Percentiles rank a stretch among this genome's conserved stretches.
Evolutionary conservation across 495 filamentous ascomycete species (phyloP).

Genomic region (Penicillium turbatum): DNA sequence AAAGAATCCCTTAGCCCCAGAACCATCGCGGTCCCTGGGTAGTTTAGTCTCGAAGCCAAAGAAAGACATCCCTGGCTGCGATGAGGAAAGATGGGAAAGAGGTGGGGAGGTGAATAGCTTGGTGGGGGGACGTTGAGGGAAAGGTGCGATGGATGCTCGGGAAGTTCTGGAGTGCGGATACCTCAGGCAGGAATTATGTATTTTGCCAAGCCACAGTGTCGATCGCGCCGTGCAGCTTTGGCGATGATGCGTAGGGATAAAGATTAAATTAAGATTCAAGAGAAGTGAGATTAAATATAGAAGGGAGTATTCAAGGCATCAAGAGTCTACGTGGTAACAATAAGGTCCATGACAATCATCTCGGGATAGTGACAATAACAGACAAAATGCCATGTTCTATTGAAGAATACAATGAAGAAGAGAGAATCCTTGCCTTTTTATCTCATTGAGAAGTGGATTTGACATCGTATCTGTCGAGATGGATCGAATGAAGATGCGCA

Average conservation of each 20-base stretch:
- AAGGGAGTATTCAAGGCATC: background rate
- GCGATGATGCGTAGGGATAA: background rate
- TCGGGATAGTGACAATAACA: background rate
- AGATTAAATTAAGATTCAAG: background rate
- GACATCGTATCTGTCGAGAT: background rate
- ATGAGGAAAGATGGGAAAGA: slow-evolving; percentile 11
- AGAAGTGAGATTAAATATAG: background rate
- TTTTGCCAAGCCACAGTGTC: slow-evolving; percentile 11
- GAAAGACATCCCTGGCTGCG: slow-evolving; percentile 59
- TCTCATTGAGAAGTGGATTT: background rate
- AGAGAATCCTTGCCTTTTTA: background rate
- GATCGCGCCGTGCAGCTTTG: slow-evolving; percentile 3
- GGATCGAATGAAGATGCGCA: background rate
- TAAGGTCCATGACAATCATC: background rate
- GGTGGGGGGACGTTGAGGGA: slow-evolving; percentile 18
- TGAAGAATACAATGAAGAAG: background rate
- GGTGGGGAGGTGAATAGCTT: slow-evolving; percentile 6
- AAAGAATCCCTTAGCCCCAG: slow-evolving; percentile 72
- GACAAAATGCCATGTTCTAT: background rate
- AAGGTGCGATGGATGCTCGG: slow-evolving; percentile 2
- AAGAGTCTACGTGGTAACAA: background rate
- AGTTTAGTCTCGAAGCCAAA: slow-evolving; percentile 77
- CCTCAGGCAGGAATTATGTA: slow-evolving; percentile 11
- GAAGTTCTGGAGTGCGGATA: slow-evolving; percentile 8
- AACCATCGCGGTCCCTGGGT: slow-evolving; percentile 51